These are phyloP conservation scores for Talaromyces sp. DNA, from an alignment of 2,329 filamentous ascomycete species.

Conservation along the genomic window DNA sequence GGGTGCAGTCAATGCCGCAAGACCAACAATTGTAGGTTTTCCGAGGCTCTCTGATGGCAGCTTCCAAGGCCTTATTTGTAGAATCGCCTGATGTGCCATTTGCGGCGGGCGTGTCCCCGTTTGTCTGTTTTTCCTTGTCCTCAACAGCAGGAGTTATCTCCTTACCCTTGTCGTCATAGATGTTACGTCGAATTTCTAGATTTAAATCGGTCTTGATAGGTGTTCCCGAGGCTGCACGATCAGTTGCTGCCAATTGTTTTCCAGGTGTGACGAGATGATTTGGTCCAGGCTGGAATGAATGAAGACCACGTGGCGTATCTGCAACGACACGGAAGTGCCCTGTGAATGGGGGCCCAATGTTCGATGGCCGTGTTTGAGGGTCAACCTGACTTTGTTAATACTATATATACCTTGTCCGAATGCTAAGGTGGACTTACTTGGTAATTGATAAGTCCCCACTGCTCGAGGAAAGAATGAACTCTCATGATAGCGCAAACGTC, in stretches of 20 bases:
- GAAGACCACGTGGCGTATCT: conserved; percentile 89
- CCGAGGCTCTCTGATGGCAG: conserved; percentile 59
- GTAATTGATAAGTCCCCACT: conserved; percentile 99
- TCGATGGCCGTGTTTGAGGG: conserved; percentile 88
- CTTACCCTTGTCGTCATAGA: conserved; percentile 90
- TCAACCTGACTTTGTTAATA: conserved; percentile 65
- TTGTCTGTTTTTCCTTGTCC: conserved; percentile 43
- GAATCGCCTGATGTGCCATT: conserved; percentile 59
- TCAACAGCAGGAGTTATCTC: conserved; percentile 64
- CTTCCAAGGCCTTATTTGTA: conserved; percentile 61
- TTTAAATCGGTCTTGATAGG: conserved; percentile 78
- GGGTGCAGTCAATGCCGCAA: conserved; percentile 85
- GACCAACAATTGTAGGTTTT: conserved; percentile 77
- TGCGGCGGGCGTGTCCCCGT: conserved; percentile 70
- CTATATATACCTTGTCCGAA: too few species aligned
- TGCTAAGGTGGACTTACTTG: conserved; percentile 61
- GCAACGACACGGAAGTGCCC: conserved; percentile 95
- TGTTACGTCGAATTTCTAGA: conserved; percentile 88
- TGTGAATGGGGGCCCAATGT: conserved; percentile 93
- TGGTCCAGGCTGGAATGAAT: conserved; percentile 89
- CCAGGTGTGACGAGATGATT: conserved; percentile 64
- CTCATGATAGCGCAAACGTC: conserved; percentile 99
- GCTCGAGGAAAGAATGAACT: conserved; percentile 94
- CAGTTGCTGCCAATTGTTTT: conserved; percentile 65
- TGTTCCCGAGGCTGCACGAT: conserved; percentile 64